phyloP scores from a whole-genome alignment of 169 alveolate genomes.

The Amoebophrya sp. region DNA sequence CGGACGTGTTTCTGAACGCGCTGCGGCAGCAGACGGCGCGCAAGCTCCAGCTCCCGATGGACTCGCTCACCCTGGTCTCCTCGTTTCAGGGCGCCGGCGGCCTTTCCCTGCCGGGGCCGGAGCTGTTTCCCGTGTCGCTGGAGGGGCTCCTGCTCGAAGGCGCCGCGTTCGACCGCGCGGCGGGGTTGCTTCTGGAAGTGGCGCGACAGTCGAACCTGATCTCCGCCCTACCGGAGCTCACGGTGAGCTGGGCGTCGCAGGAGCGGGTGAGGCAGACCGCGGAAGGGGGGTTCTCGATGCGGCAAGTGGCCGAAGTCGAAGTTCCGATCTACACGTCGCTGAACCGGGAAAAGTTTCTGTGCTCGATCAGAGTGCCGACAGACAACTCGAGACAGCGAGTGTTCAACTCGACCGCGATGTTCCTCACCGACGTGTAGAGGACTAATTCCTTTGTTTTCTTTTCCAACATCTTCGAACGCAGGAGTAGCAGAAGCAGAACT shows the following conservation, averaged over 20 bases:
- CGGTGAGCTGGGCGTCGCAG: neutral
- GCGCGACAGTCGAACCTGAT: neutral
- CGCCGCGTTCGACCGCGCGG: neutral
- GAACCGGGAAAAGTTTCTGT: neutral
- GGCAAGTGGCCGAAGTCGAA: neutral
- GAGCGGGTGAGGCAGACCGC: neutral
- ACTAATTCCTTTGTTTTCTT: too few species aligned
- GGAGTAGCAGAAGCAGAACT: too few species aligned
- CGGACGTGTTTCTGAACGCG: conserved; percentile 59
- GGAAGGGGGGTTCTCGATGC: too few species aligned
- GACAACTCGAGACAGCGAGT: neutral
- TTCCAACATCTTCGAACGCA: too few species aligned
- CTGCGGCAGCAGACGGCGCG: conserved; percentile 31
- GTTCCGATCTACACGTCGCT: neutral
- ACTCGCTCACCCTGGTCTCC: neutral
- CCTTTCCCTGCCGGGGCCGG: neutral
- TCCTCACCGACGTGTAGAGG: neutral
- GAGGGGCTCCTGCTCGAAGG: neutral
- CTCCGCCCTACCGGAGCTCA: neutral
- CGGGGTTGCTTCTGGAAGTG: neutral
- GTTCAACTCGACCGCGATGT: neutral
- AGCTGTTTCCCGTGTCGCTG: neutral
- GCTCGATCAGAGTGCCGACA: neutral
- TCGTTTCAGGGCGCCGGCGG: neutral
- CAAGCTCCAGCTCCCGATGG: neutral